Percentiles rank a stretch among this genome's conserved stretches.
Evolutionary conservation across 805 yeast species (phyloP).

Genomic region (Teunomyces aglyptinius): DNA sequence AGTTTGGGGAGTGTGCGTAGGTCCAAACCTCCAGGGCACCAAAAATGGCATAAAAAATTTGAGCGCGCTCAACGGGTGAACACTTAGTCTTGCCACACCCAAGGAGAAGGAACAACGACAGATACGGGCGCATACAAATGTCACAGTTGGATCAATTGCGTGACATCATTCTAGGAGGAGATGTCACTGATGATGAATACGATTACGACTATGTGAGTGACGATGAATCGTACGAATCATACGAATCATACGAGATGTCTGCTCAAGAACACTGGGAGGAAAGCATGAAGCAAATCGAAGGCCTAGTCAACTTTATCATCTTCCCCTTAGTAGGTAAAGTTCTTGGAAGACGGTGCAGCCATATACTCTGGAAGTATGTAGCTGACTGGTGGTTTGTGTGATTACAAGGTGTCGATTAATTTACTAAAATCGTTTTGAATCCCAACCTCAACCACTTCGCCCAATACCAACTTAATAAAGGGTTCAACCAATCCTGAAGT

Average conservation of each 20-base stretch:
- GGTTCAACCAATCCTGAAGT: conserved; percentile 41
- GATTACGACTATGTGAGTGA: conserved; percentile 10
- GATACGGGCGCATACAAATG: background rate
- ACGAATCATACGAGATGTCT: conserved; percentile 27
- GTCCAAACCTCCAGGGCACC: background rate
- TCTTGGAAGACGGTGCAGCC: conserved; percentile 55
- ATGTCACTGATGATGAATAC: conserved; percentile 3
- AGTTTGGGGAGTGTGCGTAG: background rate
- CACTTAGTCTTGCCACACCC: background rate
- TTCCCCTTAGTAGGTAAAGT: conserved; percentile 68
- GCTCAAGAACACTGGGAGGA: conserved; percentile 78
- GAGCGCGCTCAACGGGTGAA: background rate
- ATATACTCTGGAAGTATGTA: conserved; percentile 33
- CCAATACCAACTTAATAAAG: conserved; percentile 26
- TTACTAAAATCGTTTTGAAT: conserved; percentile 29
- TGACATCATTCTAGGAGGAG: conserved; percentile 4
- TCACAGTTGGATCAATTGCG: conserved; percentile 8
- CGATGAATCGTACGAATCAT: conserved; percentile 13
- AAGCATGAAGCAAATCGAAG: conserved; percentile 56
- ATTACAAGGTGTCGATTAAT: conserved; percentile 23
- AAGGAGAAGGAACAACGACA: background rate
- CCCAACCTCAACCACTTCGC: conserved; percentile 30
- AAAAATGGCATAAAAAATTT: background rate
- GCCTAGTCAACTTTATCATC: conserved; percentile 56
- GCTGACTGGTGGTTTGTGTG: conserved; percentile 34